These are phyloP conservation scores for Rhodotorula sp. DNA, from an alignment of 1,284 basidiomycete genomes.

Conservation along the genomic window DNA sequence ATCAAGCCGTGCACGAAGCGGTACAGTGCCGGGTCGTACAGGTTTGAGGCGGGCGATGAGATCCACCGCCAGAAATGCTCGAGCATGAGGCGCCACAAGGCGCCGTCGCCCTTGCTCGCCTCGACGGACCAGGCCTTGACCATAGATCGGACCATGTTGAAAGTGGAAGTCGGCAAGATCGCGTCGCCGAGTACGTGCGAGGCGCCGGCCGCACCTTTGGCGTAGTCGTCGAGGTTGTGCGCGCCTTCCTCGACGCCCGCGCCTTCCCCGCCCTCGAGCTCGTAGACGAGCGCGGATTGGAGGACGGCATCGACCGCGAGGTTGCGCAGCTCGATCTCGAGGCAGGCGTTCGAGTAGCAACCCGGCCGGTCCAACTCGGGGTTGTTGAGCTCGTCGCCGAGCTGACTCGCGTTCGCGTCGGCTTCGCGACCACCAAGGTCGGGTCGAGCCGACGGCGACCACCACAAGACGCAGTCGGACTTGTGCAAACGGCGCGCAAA, in stretches of 20 bases:
- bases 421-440: conserved; percentile 93
- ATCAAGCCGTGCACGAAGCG: conserved; percentile 93
- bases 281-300: conserved; percentile 92
- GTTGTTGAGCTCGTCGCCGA: conserved; percentile 69
- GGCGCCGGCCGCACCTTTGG: conserved; percentile 66
- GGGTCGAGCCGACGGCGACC: conserved; percentile 85
- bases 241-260: conserved; percentile 92
- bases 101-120: conserved; percentile 62
- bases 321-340: conserved; percentile 86
- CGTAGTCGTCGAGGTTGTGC: conserved; percentile 87
- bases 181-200: conserved; percentile 87
- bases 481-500: conserved; percentile 82
- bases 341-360: conserved; percentile 86
- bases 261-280: conserved; percentile 80
- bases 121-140: conserved; percentile 92
- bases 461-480: conserved; percentile 94
- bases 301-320: conserved; percentile 92
- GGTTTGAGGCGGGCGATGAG: conserved; percentile 74
- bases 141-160: conserved; percentile 81
- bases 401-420: conserved; percentile 55
- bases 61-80: conserved; percentile 99
- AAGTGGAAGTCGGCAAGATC: conserved; percentile 85
- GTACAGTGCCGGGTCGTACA: conserved; percentile 93
- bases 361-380: conserved; percentile 85
- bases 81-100: conserved; percentile 57